Evolutionary conservation across 1,139 yeast species (phyloP), one percentile per base, ranked within the genome.

Genomic region (Kodamaea alishanica): DNA sequence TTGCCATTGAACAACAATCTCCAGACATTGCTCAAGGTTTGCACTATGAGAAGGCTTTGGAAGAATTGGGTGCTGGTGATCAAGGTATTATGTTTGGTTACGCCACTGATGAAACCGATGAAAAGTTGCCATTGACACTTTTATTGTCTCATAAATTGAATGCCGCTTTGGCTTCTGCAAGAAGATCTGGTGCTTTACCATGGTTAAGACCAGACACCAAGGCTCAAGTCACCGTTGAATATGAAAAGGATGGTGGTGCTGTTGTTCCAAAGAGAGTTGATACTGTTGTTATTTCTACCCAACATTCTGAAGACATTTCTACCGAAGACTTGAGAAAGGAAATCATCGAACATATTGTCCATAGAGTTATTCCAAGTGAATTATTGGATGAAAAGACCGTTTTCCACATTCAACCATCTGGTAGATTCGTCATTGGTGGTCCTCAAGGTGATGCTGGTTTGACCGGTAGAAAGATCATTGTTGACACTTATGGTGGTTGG

Each of bases 361-460:
- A 87, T 72, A 85, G 86, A 76, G 97, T 90, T 55, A 88, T 90
- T 53, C 97, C 98, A 60, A 83, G 82, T 46, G 73, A 88, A 54
- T 78, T 86, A 64, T 81, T 92, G 63, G 98, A 94, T 65, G 96
- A 84, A 62, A 87, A 86, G 74, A 92, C 99, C 65, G 75, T 82
- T 60, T 90, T 88, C 81, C 97, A 90, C 82, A 88, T 94, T 62
- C 98, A 92, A 75, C 99, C 99, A 57, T 90, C 97, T 50, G 99
- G 99, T 58, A 85, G 97, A 73, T 92, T 92, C 81, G 97, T 94
- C 61, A 92, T 92, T 67, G 99, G 99, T 75, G 99, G 99, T 69
- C 98, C 98, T 55, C 98, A 92, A 75, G 99, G 99, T 80, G 99
- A 92, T 66, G 98, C 99, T 53, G 99, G 99, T 77, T 77, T 92